Conservation (phyloP, 192 early-diverging fungal species). For the Backusella macrospora region DNA sequence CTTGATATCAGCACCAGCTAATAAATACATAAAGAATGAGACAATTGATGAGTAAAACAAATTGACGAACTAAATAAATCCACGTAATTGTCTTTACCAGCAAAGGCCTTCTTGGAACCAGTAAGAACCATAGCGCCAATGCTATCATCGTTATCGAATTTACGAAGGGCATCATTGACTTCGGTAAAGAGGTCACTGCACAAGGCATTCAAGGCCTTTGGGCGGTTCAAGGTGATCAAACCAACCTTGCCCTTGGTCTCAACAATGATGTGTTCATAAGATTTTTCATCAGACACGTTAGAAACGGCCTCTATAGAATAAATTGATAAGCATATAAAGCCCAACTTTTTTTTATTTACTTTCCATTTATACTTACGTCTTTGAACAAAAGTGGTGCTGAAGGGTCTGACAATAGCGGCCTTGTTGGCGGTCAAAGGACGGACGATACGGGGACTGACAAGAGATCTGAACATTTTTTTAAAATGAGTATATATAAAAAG, state of each 20-base stretch:
- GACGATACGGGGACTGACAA: slow-evolving; percentile 28
- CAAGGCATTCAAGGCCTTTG: slow-evolving; percentile 96
- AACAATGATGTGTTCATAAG: slow-evolving; percentile 57
- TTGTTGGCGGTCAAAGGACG: slow-evolving; percentile 36
- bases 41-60: not conserved
- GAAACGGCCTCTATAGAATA: slow-evolving; percentile 23
- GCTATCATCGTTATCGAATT: slow-evolving; percentile 71
- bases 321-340: not conserved
- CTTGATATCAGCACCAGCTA: slow-evolving; percentile 98
- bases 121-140: slow-evolving; percentile 95
- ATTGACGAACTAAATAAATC: not conserved
- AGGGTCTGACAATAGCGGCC: slow-evolving; percentile 21
- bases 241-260: slow-evolving; percentile 83
- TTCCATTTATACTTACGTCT: slow-evolving; percentile 19
- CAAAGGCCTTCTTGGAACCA: slow-evolving; percentile 95
- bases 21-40: not conserved
- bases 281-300: not conserved
- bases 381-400: slow-evolving; percentile 34
- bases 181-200: slow-evolving; percentile 91
- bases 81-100: slow-evolving; percentile 59
- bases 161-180: slow-evolving; percentile 83
- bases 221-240: slow-evolving; percentile 89
- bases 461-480: slow-evolving; percentile 27
- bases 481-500: not conserved
- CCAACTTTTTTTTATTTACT: not conserved